A percentile compares a stretch with the other conserved stretches of the same genome.
phyloP scores from a whole-genome alignment of 192 early-diverging fungal species.

The Coemansia sp. region DNA sequence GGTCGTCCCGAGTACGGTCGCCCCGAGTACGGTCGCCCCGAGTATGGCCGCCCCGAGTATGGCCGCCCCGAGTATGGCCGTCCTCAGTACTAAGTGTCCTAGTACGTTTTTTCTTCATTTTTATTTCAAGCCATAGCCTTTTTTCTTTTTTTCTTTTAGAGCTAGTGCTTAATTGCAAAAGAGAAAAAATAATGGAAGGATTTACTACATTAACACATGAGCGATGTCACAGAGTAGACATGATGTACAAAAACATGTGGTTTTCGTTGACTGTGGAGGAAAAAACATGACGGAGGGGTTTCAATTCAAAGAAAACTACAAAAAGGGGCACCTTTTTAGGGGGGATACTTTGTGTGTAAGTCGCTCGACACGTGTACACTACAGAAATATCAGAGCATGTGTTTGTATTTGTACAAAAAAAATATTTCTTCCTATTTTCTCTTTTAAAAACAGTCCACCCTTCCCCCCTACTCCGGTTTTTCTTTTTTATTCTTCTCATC shows the following conservation, averaged over 20 bases:
- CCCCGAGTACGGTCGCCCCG: conserved; percentile 4
- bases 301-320: not conserved
- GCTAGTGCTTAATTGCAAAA: conserved; percentile 3
- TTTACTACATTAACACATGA: not conserved
- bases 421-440: not conserved
- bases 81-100: not conserved
- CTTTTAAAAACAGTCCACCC: not conserved
- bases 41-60: not conserved
- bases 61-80: not conserved
- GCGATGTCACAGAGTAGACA: not conserved
- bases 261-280: not conserved
- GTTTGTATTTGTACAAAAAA: not conserved
- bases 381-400: not conserved
- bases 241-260: not conserved
- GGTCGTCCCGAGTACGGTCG: conserved; percentile 1
- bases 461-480: not conserved
- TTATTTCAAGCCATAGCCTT: conserved; percentile 4
- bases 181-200: not conserved
- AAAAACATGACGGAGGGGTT: not conserved
- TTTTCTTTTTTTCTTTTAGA: not conserved
- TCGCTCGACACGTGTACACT: not conserved
- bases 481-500: not conserved
- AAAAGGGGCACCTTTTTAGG: not conserved
- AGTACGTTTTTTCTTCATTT: not conserved
- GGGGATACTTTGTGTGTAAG: not conserved